Base-by-base conservation (phyloP, 305 asterid genomes). In the Fraxinus albicans region DNA sequence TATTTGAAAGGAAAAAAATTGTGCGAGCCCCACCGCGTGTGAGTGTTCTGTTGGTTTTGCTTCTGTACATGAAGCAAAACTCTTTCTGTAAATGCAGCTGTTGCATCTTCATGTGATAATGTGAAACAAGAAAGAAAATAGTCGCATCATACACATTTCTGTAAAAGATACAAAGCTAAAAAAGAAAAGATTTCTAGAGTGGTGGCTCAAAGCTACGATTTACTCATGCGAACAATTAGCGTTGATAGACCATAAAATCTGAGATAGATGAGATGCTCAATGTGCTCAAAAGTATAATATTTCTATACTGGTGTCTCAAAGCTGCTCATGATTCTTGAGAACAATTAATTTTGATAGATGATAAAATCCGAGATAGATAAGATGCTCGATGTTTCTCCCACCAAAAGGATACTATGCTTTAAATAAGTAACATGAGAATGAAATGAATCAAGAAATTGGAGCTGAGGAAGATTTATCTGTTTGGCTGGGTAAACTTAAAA, bases 1-100 rank as follows among this genome's bases (percentile, higher is more conserved):
- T 31, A 31, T 31, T 31, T 31, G 31, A 29, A 29, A 29, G 31
- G 29, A 31, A 31, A 31, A 31, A 31, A 31, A 31, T 31, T 31
- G 34, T 31, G 34, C 34, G 4, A 2, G 34, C 34, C 34, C 34
- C 34, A 31, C 34, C 34, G 4, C 4, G 34, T 31, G 34, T 31
- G 34, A 31, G 34, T 31, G 34, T 31, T 31, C 34, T 31, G 34
- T 31, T 31, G 34, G 34, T 31, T 31, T 2, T 31, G 34, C 34
- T 31, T 31, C 34, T 31, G 34, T 31, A 31, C 34, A 31, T 31
- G 34, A 31, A 31, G 34, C 34, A 31, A 31, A 31, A 31, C 34
- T 31, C 34, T 31, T 27, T 27, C 55, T 44, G 55, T 78, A 33
- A 33, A 81, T 79, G 79, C 82, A 75, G 76, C 80, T 78, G 76